Evolutionary conservation across 768 basidiomycete genomes (phyloP).

Genomic region (Termitomyces sp.): DNA sequence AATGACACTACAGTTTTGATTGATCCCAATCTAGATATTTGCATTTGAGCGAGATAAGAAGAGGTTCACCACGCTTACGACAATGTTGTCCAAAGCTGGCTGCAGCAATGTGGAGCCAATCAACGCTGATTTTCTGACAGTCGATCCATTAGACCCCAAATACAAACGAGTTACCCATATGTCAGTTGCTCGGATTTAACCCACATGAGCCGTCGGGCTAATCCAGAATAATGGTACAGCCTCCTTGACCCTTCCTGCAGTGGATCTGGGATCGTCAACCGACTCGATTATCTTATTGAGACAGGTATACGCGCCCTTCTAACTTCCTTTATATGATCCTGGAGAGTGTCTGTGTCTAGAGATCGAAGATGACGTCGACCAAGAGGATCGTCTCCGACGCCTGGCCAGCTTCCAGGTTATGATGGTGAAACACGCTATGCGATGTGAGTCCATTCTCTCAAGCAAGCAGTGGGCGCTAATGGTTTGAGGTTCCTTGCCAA

Average conservation of each 20-base stretch:
- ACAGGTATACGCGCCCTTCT: slow-evolving; percentile 40
- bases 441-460: slow-evolving; percentile 49
- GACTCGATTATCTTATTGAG: slow-evolving; percentile 79
- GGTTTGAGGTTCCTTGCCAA: slow-evolving; percentile 1
- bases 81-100: slow-evolving; percentile 80
- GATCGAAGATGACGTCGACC: slow-evolving; percentile 48
- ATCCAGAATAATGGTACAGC: slow-evolving; percentile 30
- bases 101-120: slow-evolving; percentile 76
- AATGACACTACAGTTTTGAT: not conserved
- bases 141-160: slow-evolving; percentile 59
- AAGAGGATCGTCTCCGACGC: slow-evolving; percentile 71
- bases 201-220: not conserved
- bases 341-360: slow-evolving; percentile 28
- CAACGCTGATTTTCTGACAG: slow-evolving; percentile 77
- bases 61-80: slow-evolving; percentile 76
- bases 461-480: not conserved
- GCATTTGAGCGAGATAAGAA: slow-evolving; percentile 87
- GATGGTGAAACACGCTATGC: slow-evolving; percentile 94
- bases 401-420: slow-evolving; percentile 83
- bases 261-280: slow-evolving; percentile 88
- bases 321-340: not conserved
- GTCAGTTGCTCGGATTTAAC: slow-evolving; percentile 37
- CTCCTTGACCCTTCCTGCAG: slow-evolving; percentile 96
- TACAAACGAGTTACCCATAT: slow-evolving; percentile 78
- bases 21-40: slow-evolving; percentile 42